A percentile compares a stretch with the other conserved stretches of the same genome.
Evolutionary conservation across 345 rosid species (phyloP).

Genomic region (Durio zibethinus): DNA sequence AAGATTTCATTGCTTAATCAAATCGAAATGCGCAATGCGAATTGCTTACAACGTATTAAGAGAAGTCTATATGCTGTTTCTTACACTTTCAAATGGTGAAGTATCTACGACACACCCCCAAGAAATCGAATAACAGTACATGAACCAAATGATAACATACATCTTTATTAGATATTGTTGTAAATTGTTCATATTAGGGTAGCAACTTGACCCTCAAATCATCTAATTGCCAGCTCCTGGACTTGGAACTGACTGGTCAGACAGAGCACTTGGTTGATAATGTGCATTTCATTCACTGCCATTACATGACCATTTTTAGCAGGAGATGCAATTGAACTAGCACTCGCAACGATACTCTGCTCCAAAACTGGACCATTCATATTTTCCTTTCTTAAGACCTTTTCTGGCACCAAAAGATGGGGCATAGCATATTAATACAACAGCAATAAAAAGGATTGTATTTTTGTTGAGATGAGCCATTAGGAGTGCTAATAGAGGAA

Average conservation of each 20-base stretch:
- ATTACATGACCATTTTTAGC: neutral
- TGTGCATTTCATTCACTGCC: too few relatives aligned
- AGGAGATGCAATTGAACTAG: neutral
- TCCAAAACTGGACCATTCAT: neutral
- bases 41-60: neutral
- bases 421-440: neutral
- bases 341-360: neutral
- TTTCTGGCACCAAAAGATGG: neutral
- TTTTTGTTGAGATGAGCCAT: conserved; percentile 3
- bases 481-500: neutral
- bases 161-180: neutral
- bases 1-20: neutral
- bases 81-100: too few relatives aligned
- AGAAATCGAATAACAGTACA: neutral
- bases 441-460: neutral
- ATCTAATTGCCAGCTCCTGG: neutral
- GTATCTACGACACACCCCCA: too few relatives aligned
- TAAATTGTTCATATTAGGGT: neutral
- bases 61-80: neutral
- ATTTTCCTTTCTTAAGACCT: neutral
- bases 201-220: neutral
- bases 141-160: neutral
- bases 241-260: neutral
- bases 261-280: neutral
- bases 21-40: neutral